Evolutionary conservation across 2,329 filamentous ascomycete genomes (phyloP).

Genomic region (Xylaria sp.): DNA sequence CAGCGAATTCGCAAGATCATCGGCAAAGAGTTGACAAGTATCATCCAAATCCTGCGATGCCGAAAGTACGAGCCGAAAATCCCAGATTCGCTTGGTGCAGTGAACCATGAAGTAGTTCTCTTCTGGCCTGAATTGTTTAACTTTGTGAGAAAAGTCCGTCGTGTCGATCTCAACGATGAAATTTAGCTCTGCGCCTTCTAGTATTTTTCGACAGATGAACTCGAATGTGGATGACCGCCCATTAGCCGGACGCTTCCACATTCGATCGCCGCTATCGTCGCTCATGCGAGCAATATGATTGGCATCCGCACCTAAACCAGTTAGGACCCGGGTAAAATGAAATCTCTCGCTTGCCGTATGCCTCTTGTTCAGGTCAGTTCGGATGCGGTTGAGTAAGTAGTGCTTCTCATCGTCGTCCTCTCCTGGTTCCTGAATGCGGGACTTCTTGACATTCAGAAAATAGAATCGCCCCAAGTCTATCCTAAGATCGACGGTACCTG

Average conservation of each 20-base stretch:
- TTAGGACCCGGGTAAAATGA: conserved; percentile 31
- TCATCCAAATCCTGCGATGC: conserved; percentile 38
- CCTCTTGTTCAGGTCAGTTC: conserved; percentile 25
- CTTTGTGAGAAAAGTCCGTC: conserved; percentile 34
- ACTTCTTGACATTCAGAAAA: conserved; percentile 30
- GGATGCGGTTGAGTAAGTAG: conserved; percentile 25
- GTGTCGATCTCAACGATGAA: conserved; percentile 47
- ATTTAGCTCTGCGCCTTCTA: neutral
- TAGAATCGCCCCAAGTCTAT: conserved; percentile 35
- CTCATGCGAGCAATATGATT: conserved; percentile 40
- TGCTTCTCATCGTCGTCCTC: conserved; percentile 28
- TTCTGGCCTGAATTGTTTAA: conserved; percentile 31
- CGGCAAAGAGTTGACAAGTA: conserved; percentile 41
- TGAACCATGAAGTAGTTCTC: conserved; percentile 43
- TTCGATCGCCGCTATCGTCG: conserved; percentile 26
- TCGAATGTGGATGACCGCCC: conserved; percentile 42
- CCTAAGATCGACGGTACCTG: conserved; percentile 32
- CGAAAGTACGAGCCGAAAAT: conserved; percentile 44
- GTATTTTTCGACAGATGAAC: conserved; percentile 35
- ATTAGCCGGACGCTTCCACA: conserved; percentile 34
- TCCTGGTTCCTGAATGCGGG: conserved; percentile 12
- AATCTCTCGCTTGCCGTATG: conserved; percentile 23
- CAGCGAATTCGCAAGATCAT: conserved; percentile 43
- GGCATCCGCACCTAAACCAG: conserved; percentile 40
- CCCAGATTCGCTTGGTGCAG: conserved; percentile 46